Evolutionary conservation across 2,329 filamentous ascomycete species (phyloP), one percentile per base, ranked within the genome.

Genomic region (Fusarium sp.): DNA sequence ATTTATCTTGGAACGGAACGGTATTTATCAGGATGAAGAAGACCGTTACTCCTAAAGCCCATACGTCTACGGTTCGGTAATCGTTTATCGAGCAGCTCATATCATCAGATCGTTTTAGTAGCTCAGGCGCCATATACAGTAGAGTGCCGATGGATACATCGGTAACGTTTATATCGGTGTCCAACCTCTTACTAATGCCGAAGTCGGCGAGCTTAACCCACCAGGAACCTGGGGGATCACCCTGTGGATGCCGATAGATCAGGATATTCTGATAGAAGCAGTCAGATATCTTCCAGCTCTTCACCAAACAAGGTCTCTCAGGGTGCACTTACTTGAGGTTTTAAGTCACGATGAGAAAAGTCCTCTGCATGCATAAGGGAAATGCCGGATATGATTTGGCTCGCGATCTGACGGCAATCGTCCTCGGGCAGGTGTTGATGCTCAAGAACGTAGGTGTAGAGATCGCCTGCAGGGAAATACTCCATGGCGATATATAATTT

Each of bases 171-270:
- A 44, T 40, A 28, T 33, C 19, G 5, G 17, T 19, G n/a, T 13
- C 7, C 0, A 34, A 8, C 7, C 22, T 57, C 22, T 57, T 57
- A 8, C 55, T 57, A 15, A 57, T n/a, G 3, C 55, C 55, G 9
- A 57, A 57, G 7, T 53, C 55, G 7, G 38, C 46, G 3, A 57
- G 39, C 17, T 57, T 57, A 1, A 57, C 46, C 55, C 55, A 57
- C 55, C 55, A 57, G 1, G 46, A 31, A 14, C 11, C 10, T 3
- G 40, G 22, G 1, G 1, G 2, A 15, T n/a, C 5, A 13, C 6
- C 3, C 2, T 31, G n/a, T 7, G 55, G 55, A 10, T 14, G 10
- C 4, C 19, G 28, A 0, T 38, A 10, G 7, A 57, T n/a, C 1
- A 57, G 7, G 5, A 57, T 31, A 1, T 57, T 57, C 55, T 57